Evolutionary conservation across 2,329 filamentous ascomycete species (phyloP), one percentile per base, ranked within the genome.

Genomic region (Emergomyces orientalis): DNA sequence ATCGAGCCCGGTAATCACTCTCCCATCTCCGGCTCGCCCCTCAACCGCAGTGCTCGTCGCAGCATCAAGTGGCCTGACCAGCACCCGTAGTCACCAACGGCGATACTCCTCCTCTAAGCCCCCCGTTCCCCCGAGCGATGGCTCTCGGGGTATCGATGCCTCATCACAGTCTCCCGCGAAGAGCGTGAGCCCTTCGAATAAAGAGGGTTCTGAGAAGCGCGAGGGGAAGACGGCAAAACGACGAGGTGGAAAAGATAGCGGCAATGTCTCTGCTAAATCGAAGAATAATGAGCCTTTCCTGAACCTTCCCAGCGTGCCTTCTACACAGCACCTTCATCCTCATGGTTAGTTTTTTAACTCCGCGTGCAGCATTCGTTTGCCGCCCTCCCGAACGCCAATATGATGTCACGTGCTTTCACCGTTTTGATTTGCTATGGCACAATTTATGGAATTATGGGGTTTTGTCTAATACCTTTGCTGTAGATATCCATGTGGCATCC

Each of bases 401-500:
- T 37, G 6, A 25, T 37, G 58, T 65, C 62, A 65, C 64, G 64
- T 65, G 64, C 32, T 43, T 60, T 39, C 2, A 13, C n/a, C 22
- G 11, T 25, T 49, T 49, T n/a, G 9, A 8, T 37, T 8, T n/a
- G n/a, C 19, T 6, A 22, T 45, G 19, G 19, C 9, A 27, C 8
- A 27, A 30, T 54, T 32, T 22, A 32, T 54, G 27, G 25, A 27
- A 17, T 55, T 55, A n/a, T n/a, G n/a, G n/a, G n/a, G n/a, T n/a
- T 17, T 19, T 37, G 52, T 19, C 32, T 45, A 43, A 39, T 11
- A 25, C 9, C 34, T 27, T 27, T 60, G 19, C 19, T 66, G 5
- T 68, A 97, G 94, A 95, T 72, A 83, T 97, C 65, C 88, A 89
- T 66, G 81, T 96, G 55, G 94, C 93, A 8, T 88, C 88, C 64